These are phyloP conservation scores for Ogataea trehaloabstinens DNA, from an alignment of 805 yeast genomes.

Conservation along the genomic window DNA sequence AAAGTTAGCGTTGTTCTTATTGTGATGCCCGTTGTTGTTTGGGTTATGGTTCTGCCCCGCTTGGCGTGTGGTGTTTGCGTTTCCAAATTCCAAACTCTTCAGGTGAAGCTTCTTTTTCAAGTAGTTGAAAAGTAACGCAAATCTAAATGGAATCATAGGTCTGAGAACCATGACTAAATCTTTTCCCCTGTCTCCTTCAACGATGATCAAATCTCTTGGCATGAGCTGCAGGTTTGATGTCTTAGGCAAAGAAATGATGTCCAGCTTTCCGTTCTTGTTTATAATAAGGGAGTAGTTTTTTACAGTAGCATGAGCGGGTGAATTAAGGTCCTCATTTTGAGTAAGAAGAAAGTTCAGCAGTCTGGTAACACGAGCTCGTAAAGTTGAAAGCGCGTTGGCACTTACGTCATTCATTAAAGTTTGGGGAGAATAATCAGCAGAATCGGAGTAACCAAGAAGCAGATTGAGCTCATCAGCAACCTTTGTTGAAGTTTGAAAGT, in stretches of 20 bases:
- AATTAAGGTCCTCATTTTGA: constrained; percentile 44
- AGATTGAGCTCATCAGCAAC: constrained; percentile 37
- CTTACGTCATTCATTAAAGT: constrained; percentile 12
- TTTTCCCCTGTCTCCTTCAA: constrained; percentile 83
- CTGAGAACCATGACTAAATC: constrained; percentile 73
- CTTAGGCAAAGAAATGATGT: constrained; percentile 64
- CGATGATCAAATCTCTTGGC: constrained; percentile 65
- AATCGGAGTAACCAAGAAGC: constrained; percentile 20
- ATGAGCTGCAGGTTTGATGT: constrained; percentile 58
- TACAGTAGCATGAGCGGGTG: constrained; percentile 29
- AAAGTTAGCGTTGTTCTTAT: constrained; percentile 10
- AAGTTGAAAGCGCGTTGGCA: constrained; percentile 7
- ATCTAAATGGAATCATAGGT: constrained; percentile 57
- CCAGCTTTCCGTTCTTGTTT: constrained; percentile 48
- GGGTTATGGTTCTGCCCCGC: constrained; percentile 16
- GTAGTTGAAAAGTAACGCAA: constrained; percentile 71
- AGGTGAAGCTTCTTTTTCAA: constrained; percentile 71
- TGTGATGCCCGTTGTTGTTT: constrained; percentile 13
- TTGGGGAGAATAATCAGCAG: constrained; percentile 18
- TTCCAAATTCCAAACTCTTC: constrained; percentile 44
- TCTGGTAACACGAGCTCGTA: constrained; percentile 26
- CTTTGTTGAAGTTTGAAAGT: constrained; percentile 34
- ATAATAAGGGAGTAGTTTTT: constrained; percentile 36
- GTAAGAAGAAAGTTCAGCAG: constrained; percentile 40
- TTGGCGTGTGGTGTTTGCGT: constrained; percentile 28